These are phyloP conservation scores for Penicillium egyptiacum DNA, from an alignment of 495 filamentous ascomycete species.

Conservation along the genomic window DNA sequence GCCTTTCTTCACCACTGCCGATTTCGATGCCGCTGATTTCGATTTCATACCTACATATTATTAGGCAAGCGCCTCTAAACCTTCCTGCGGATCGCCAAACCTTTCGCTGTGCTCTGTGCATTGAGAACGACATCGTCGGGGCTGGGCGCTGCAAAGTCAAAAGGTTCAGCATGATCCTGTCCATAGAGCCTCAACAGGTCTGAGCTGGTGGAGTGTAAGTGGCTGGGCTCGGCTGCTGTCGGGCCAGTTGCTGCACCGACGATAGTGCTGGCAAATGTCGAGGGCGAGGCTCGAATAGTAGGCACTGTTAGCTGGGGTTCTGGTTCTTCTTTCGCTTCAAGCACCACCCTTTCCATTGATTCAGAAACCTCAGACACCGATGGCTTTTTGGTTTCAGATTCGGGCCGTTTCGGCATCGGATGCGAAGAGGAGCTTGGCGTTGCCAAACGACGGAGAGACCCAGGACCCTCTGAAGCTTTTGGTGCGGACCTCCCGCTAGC, in stretches of 20 bases:
- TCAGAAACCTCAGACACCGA: conserved; percentile 6
- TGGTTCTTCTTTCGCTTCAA: conserved; percentile 9
- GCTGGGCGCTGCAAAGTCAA: conserved; percentile 84
- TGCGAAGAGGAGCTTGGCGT: conserved; percentile 22
- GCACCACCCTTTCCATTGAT: not conserved
- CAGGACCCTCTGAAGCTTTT: conserved; percentile 31
- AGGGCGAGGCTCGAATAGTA: conserved; percentile 52
- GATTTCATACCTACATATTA: conserved; percentile 49
- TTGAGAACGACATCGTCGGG: conserved; percentile 87
- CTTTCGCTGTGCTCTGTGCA: conserved; percentile 79
- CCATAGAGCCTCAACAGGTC: conserved; percentile 54
- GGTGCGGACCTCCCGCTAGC: conserved; percentile 27
- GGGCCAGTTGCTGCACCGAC: conserved; percentile 46
- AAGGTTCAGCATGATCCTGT: conserved; percentile 49
- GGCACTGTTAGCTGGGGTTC: conserved; percentile 17
- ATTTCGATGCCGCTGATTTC: conserved; percentile 45
- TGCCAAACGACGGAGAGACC: conserved; percentile 24
- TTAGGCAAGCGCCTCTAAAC: conserved; percentile 41
- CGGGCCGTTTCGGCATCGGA: conserved; percentile 20
- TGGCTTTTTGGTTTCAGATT: conserved; percentile 20
- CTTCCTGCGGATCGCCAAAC: conserved; percentile 62
- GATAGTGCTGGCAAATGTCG: conserved; percentile 68
- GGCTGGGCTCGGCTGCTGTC: conserved; percentile 39
- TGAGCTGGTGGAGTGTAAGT: conserved; percentile 40
- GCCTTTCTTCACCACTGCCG: conserved; percentile 42